Percentiles rank a stretch among this genome's conserved stretches.
Evolutionary conservation across 2,329 filamentous ascomycete species (phyloP).

Genomic region (Alternaria arborescens): DNA sequence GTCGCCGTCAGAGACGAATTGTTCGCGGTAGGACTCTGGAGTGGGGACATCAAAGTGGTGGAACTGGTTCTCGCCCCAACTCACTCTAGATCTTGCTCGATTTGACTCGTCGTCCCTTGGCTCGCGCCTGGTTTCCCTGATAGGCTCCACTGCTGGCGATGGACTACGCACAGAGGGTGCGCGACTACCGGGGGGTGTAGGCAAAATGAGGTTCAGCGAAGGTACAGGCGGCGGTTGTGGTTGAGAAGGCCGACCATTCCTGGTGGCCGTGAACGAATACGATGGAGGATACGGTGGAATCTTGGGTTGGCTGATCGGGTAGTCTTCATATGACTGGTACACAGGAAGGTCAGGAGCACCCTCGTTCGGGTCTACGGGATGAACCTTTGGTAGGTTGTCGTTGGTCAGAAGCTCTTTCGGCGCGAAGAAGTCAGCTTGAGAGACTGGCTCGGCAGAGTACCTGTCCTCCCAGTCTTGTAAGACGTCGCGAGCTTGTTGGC

Average conservation of each 20-base stretch:
- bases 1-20: conserved; percentile 46
- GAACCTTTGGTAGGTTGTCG: conserved; percentile 47
- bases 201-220: conserved; percentile 64
- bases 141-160: conserved; percentile 46
- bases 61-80: conserved; percentile 59
- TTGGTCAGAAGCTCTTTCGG: conserved; percentile 55
- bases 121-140: conserved; percentile 31
- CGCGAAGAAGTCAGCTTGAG: conserved; percentile 59
- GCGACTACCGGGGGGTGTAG: conserved; percentile 65
- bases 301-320: conserved; percentile 34
- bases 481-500: conserved; percentile 51
- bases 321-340: conserved; percentile 53
- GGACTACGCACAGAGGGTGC: conserved; percentile 50
- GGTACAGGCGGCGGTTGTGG: conserved; percentile 58
- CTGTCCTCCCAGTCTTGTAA: conserved; percentile 55
- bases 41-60: conserved; percentile 58
- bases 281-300: conserved; percentile 48
- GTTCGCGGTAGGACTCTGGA: conserved; percentile 53
- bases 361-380: conserved; percentile 52
- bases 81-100: conserved; percentile 50
- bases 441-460: conserved; percentile 51
- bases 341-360: conserved; percentile 56
- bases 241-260: conserved; percentile 48
- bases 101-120: conserved; percentile 34
- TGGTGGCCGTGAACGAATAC: conserved; percentile 52